Percentiles rank a stretch among this genome's conserved stretches.
These are phyloP conservation scores for Diplogelasinospora grovesii DNA, from an alignment of 495 filamentous ascomycete genomes.

Conservation along the genomic window DNA sequence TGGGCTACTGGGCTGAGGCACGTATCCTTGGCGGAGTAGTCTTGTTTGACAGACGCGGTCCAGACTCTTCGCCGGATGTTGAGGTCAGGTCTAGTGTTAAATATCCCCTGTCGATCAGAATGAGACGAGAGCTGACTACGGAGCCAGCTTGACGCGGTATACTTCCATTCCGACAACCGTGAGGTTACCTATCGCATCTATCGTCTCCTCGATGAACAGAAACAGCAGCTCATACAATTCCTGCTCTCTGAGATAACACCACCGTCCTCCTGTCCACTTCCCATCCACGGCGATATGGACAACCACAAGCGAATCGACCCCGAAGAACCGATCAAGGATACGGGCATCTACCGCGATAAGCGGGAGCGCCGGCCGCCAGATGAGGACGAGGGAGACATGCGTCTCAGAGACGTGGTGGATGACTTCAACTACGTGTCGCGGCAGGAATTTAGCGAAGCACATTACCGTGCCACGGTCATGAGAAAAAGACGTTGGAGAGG, in stretches of 20 bases:
- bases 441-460: no score
- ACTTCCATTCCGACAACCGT: slow-evolving; percentile 10
- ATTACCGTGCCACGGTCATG: no score
- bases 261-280: slow-evolving; percentile 4
- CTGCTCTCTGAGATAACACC: slow-evolving; percentile 7
- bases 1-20: slow-evolving; percentile 30
- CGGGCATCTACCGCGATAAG: slow-evolving; percentile 15
- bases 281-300: slow-evolving; percentile 4
- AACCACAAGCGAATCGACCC: slow-evolving; percentile 14
- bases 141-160: slow-evolving; percentile 12
- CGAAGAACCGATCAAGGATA: slow-evolving; percentile 8
- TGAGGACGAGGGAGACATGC: no score
- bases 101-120: no score
- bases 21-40: slow-evolving; percentile 28
- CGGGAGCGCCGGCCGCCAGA: slow-evolving; percentile 8
- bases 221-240: slow-evolving; percentile 10
- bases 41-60: slow-evolving; percentile 23
- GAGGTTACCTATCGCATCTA: slow-evolving; percentile 15
- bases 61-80: no score
- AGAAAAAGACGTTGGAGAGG: no score
- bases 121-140: no score
- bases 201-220: slow-evolving; percentile 12
- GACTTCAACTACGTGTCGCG: no score
- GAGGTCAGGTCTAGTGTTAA: no score
- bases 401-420: no score